Base-by-base conservation (phyloP, 1,139 yeast species). In the Scheffersomyces quercinus region DNA sequence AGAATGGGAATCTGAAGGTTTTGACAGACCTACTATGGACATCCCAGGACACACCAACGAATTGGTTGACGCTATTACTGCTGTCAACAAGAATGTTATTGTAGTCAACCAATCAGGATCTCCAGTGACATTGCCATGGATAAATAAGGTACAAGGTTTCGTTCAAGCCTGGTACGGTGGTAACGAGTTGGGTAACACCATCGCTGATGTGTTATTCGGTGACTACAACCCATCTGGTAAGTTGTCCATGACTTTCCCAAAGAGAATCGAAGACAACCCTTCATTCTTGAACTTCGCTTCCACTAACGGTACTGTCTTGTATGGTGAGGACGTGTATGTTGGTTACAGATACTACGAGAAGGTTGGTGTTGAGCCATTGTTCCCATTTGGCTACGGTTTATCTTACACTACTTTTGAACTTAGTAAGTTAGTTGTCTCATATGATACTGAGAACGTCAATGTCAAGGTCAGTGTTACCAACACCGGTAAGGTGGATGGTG, bases 121-220 rank as follows among this genome's bases (percentile, higher is more conserved):
- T 9, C 86, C 88, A 1, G 85, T 82, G 28, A 67, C 76, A 30
- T 67, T 82, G 72, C 83, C 84, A 28, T 81, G 85, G 84, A 57
- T 67, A 11, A 60, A 69, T 34, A 58, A 73, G 20, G 78, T 73
- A 13, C 69, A 68, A 43, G 78, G 77, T 4, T 53, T 81, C 33
- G 62, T 81, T 6, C 85, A 82, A 45, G 81, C 70, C 8, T 68
- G 74, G 74, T 68, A 60, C 45, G 73, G 73, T 5, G 73, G 73
- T 38, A 55, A 57, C 35, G 67, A 63, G 46, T 45, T 51, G 35
- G 68, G 68, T 33, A 61, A 61, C 40, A 51, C 64, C 36, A 58
- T 63, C 38, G 65, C 64, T 16, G 66, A 62, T 46, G 63, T 62
- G 4, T 45, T 62, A 37, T 63, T 61, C 38, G 68, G 67, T n/a